Evolutionary conservation across 148 eudicot genomes (phyloP).

Genomic region (Polygonum maritimum): DNA sequence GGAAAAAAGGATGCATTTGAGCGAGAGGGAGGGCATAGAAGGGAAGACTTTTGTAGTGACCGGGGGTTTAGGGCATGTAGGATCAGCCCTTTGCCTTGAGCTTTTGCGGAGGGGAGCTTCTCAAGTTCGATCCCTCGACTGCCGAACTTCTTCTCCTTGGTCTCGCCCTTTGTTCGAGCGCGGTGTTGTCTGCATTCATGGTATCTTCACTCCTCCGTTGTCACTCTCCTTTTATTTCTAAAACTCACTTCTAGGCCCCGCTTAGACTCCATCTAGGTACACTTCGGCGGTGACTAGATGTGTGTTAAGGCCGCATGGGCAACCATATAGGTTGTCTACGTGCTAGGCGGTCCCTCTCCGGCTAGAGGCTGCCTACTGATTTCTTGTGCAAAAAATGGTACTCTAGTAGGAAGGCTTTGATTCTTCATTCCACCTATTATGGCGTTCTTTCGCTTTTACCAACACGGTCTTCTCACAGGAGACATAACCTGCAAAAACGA

Average conservation of each 20-base stretch:
- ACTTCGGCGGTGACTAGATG: too few relatives aligned
- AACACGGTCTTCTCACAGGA: conserved; percentile 23
- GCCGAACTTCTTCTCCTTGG: conserved; percentile 45
- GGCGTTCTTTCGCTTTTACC: not conserved
- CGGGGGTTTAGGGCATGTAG: conserved; percentile 75
- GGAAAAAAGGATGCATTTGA: conserved; percentile 49
- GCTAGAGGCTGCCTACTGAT: too few relatives aligned
- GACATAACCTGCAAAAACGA: conserved; percentile 55
- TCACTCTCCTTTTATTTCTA: too few relatives aligned
- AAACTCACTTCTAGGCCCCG: too few relatives aligned
- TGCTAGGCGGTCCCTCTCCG: too few relatives aligned
- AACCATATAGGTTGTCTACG: too few relatives aligned
- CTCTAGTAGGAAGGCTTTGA: not conserved
- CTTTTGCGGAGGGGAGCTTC: conserved; percentile 67
- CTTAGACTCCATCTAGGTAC: too few relatives aligned
- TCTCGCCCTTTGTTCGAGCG: conserved; percentile 29
- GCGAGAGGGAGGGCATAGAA: conserved; percentile 86
- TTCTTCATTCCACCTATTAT: not conserved
- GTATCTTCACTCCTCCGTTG: conserved; percentile 14
- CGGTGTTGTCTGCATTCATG: conserved; percentile 37
- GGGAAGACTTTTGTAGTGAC: conserved; percentile 67
- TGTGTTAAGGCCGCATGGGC: too few relatives aligned
- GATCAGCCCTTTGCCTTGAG: conserved; percentile 69
- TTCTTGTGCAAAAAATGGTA: too few relatives aligned
- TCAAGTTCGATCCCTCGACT: conserved; percentile 55